These are phyloP conservation scores for Sarocladium brachiariae DNA, from an alignment of 2,329 filamentous ascomycete genomes.

Conservation along the genomic window DNA sequence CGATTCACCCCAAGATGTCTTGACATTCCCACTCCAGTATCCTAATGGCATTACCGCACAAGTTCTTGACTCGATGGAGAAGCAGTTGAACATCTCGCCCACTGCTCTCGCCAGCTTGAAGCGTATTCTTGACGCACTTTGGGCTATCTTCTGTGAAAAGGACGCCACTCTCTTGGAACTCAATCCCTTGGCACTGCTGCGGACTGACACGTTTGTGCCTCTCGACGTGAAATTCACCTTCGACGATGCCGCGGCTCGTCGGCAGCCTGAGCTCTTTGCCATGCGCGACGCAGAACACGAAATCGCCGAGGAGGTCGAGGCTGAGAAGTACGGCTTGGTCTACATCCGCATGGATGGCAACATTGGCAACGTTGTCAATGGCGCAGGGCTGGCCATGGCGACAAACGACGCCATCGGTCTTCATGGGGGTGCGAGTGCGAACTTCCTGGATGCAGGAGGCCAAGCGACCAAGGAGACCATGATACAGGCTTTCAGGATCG, in stretches of 20 bases:
- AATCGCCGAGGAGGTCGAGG: constrained; percentile 27
- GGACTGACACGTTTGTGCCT: constrained; percentile 19
- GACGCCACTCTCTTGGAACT: constrained; percentile 42
- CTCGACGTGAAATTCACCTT: constrained; percentile 36
- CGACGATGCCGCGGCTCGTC: constrained; percentile 38
- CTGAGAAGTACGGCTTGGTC: constrained; percentile 62
- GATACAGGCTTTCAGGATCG: constrained; percentile 65
- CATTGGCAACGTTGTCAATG: constrained; percentile 82
- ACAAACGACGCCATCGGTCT: constrained; percentile 72
- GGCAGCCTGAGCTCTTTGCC: constrained; percentile 33
- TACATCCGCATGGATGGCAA: constrained; percentile 60
- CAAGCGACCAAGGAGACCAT: constrained; percentile 82
- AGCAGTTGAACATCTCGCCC: neutral
- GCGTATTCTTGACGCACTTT: constrained; percentile 18
- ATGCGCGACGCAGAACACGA: constrained; percentile 28
- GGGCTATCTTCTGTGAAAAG: constrained; percentile 34
- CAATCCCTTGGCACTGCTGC: constrained; percentile 25
- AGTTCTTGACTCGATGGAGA: constrained; percentile 15
- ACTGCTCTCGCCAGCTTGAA: constrained; percentile 14
- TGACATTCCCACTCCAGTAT: constrained; percentile 19
- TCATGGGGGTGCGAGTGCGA: constrained; percentile 63
- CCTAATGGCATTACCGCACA: constrained; percentile 20
- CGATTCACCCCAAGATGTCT: constrained; percentile 2
- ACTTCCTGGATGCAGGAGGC: constrained; percentile 85
- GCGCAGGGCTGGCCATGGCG: constrained; percentile 86